Base-by-base conservation (phyloP, 805 yeast genomes). In the Wickerhamomyces subpelliculosus region DNA sequence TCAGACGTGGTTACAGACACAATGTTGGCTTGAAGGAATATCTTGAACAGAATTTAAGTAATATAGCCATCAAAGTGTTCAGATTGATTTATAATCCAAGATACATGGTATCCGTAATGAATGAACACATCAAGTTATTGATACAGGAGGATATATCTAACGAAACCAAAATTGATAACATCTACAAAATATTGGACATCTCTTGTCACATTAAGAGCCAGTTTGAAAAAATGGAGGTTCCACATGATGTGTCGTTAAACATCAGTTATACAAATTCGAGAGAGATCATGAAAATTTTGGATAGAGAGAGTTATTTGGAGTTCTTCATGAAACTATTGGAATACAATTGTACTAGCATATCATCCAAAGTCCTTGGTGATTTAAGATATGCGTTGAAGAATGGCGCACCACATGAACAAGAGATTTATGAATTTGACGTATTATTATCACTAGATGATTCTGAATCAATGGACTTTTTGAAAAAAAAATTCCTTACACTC, bases 351-450 rank as follows among this genome's bases (percentile, higher is more conserved):
- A n/a, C 12, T 7, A 25, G 27, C 27, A 11, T 13, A 13, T 3
- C 27, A 5, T 17, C 32, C 4, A 12, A 18, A 4, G 14, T 3
- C 4, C 27, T 27, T 5, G 14, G 29, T 8, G 25, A 16, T 14
- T 8, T 47, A 5, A 30, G 49, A 6, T 30, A 23, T 6, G 14
- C n/a, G 13, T 19, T 47, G 6, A 27, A 36, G 11, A 24, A 38
- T 8, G 48, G 48, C 8, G 14, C 36, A 3, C 8, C 16, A 3
- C 22, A 14, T 7, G 41, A 42, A 4, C 23, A 17, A 20, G 21
- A 21, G 4, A 16, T 42, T 4, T 42, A 42, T 19, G 40, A 40
- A 27, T 47, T 40, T 19, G 23, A 40, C n/a, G 29, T 30, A 4
- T 31, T 42, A 26, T 40, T 42, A 21, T 20, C 27, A 9, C 11